Percentiles rank a stretch among this genome's conserved stretches.
phyloP scores from a whole-genome alignment of 2,329 filamentous ascomycete genomes.

The Aspergillus versicolor region DNA sequence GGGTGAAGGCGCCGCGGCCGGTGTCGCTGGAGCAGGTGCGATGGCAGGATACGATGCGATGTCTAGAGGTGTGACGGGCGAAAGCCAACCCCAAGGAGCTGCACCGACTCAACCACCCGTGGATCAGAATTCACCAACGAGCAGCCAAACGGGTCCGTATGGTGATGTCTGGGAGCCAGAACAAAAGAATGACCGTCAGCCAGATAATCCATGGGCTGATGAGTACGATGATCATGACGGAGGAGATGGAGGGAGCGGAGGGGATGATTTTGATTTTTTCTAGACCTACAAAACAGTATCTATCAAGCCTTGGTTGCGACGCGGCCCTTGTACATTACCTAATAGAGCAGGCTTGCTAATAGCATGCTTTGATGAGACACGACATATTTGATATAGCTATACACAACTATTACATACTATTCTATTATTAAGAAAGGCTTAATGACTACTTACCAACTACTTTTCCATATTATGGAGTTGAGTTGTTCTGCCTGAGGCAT shows the following conservation, averaged over 20 bases:
- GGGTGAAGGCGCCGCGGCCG: conserved; percentile 42
- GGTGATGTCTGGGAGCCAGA: conserved; percentile 30
- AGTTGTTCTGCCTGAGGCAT: conserved; percentile 13
- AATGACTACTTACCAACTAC: too few species aligned
- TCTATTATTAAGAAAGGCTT: background rate
- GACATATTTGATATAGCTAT: background rate
- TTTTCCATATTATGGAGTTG: background rate
- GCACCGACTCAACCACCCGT: conserved; percentile 18
- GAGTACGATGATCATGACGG: conserved; percentile 21
- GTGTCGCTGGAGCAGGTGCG: conserved; percentile 55
- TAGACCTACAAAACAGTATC: background rate
- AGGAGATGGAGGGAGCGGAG: conserved; percentile 25
- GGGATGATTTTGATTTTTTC: conserved; percentile 26
- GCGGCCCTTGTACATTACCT: background rate
- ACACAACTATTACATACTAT: background rate
- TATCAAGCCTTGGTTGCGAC: background rate
- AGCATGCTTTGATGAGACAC: background rate
- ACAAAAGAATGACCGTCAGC: conserved; percentile 22
- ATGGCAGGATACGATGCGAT: conserved; percentile 65
- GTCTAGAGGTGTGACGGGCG: conserved; percentile 50
- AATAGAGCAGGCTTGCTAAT: background rate
- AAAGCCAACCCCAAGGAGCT: conserved; percentile 17
- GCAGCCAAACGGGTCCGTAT: conserved; percentile 22
- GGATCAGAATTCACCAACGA: conserved; percentile 17
- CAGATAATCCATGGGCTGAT: conserved; percentile 20